A percentile compares a stretch with the other conserved stretches of the same genome.
phyloP scores from a whole-genome alignment of 1,139 yeast genomes.

The Spathaspora sp. region DNA sequence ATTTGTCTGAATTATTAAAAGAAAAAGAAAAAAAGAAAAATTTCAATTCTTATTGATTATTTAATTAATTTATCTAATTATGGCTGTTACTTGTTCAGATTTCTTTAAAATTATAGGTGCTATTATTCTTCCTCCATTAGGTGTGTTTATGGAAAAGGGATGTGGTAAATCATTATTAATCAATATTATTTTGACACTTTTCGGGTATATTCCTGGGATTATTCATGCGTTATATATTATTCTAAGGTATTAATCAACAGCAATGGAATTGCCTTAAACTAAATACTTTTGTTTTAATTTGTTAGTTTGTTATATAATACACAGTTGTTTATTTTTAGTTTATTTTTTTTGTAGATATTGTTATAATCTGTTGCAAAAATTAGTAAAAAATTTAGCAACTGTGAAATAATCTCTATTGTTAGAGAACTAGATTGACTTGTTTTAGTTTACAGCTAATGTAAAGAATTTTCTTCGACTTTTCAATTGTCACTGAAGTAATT shows the following conservation, averaged over 20 bases:
- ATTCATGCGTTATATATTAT: slow-evolving; percentile 65
- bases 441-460: too few relatives aligned
- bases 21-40: not conserved
- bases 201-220: slow-evolving; percentile 68
- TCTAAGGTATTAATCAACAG: slow-evolving; percentile 15
- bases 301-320: too few relatives aligned
- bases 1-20: not conserved
- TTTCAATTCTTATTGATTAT: too few relatives aligned
- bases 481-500: too few relatives aligned
- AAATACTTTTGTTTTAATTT: too few relatives aligned
- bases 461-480: too few relatives aligned
- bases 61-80: slow-evolving; percentile 13
- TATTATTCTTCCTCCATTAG: slow-evolving; percentile 68
- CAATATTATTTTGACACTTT: slow-evolving; percentile 57
- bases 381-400: not conserved
- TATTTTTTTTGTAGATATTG: not conserved
- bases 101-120: slow-evolving; percentile 64
- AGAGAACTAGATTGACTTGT: too few relatives aligned
- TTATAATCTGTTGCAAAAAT: not conserved
- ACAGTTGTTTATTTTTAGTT: not conserved
- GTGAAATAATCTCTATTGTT: too few relatives aligned
- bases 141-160: slow-evolving; percentile 72
- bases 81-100: slow-evolving; percentile 56
- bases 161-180: slow-evolving; percentile 55
- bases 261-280: too few relatives aligned